Conservation (phyloP, 2,329 filamentous ascomycete genomes). For the Fusarium praegraminearum region DNA sequence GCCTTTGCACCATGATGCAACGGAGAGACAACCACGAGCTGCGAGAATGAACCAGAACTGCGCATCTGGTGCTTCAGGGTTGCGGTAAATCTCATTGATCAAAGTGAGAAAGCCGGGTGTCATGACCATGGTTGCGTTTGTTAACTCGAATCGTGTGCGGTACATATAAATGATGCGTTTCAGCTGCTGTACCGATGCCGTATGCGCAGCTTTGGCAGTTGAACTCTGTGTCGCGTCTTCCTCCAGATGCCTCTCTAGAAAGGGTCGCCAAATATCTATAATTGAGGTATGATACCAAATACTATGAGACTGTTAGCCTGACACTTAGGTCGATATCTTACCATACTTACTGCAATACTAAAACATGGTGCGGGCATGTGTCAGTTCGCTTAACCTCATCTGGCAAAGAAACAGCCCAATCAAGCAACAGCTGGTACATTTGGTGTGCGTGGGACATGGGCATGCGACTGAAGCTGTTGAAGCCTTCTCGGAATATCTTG, state of each 20-base stretch:
- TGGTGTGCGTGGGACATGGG: constrained; percentile 2
- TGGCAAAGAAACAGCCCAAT: constrained; percentile 1
- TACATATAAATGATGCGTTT: constrained; percentile 12
- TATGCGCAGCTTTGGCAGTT: not conserved
- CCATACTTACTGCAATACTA: constrained; percentile 15
- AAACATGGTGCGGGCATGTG: constrained; percentile 13
- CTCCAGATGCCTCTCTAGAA: rapidly evolving
- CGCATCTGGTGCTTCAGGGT: not conserved
- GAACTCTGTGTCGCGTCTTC: not conserved
- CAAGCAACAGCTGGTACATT: constrained; percentile 13
- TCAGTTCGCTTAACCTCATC: not conserved
- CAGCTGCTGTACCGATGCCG: constrained; percentile 1
- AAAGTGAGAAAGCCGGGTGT: constrained; percentile 3
- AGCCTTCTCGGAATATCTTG: not conserved
- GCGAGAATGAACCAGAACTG: constrained; percentile 19
- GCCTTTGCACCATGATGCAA: constrained; percentile 26
- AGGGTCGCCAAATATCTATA: constrained; percentile 21
- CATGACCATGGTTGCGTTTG: constrained; percentile 10
- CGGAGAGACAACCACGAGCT: not conserved
- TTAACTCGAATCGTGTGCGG: constrained; percentile 18
- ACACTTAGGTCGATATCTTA: rapidly evolving
- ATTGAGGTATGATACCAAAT: constrained; percentile 21
- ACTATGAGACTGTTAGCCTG: not conserved
- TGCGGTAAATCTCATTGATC: constrained; percentile 14
- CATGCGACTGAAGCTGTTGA: not conserved